Evolutionary conservation across 306 rosid species (phyloP).

Genomic region (Prunus dulcis): DNA sequence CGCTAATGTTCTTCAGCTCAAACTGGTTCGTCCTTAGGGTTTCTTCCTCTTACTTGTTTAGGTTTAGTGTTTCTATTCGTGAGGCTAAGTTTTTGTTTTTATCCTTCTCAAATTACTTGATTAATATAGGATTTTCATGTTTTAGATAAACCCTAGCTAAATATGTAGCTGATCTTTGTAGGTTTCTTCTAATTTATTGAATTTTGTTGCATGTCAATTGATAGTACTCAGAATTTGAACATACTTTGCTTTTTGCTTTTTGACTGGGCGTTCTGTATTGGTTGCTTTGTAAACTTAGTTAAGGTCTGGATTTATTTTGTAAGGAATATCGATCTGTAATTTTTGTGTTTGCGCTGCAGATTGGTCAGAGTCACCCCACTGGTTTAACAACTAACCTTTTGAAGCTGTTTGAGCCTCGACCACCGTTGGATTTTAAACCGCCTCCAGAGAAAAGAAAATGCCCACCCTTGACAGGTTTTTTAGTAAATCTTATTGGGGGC

Average conservation of each 20-base stretch:
- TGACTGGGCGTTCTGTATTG: not conserved
- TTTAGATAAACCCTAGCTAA: constrained; percentile 1
- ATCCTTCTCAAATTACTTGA: not conserved
- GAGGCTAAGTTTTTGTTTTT: not conserved
- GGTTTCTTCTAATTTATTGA: not conserved
- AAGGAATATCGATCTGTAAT: not conserved
- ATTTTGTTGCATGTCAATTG: not conserved
- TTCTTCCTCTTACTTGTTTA: not conserved
- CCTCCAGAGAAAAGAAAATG: constrained; percentile 96
- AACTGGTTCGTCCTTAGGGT: constrained; percentile 49
- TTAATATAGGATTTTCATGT: not conserved
- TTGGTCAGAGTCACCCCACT: constrained; percentile 98
- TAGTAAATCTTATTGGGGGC: not conserved
- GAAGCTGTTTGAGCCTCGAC: constrained; percentile 98
- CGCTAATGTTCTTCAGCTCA: constrained; percentile 94
- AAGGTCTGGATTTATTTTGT: not conserved
- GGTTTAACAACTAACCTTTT: constrained; percentile 84
- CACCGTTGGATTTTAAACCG: constrained; percentile 87
- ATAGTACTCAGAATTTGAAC: not conserved
- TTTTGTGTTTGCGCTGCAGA: constrained; percentile 46
- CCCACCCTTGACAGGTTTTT: constrained; percentile 73
- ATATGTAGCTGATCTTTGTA: not conserved
- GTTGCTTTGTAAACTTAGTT: not conserved
- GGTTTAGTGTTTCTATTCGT: not conserved
- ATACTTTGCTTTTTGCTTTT: not conserved